A percentile compares a stretch with the other conserved stretches of the same genome.
Conservation (phyloP, 371 early-diverging fungal genomes). For the Catenaria anguillulae region DNA sequence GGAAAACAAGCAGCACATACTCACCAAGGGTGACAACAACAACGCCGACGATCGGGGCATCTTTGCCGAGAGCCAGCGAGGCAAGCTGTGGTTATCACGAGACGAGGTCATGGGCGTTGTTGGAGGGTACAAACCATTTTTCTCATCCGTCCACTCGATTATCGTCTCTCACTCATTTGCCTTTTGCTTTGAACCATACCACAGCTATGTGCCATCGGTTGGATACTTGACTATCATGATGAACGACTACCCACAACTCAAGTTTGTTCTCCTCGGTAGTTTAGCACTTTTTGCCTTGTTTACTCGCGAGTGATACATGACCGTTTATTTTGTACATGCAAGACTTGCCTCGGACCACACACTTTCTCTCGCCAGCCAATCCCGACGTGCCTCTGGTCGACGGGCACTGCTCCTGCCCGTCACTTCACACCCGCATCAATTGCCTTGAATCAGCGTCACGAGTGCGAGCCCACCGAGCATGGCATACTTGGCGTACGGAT, state of each 20-base stretch:
- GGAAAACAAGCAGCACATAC: slow-evolving; percentile 62
- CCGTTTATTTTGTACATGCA: slow-evolving; percentile 40
- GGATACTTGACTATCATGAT: slow-evolving; percentile 94
- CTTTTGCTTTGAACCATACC: slow-evolving; percentile 13
- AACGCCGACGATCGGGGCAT: slow-evolving; percentile 81
- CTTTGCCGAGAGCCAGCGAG: slow-evolving; percentile 43
- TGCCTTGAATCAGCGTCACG: slow-evolving; percentile 44
- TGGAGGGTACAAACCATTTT: slow-evolving; percentile 50
- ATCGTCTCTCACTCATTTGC: too few relatives aligned
- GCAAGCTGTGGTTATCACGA: slow-evolving; percentile 78
- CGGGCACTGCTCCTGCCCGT: too few relatives aligned
- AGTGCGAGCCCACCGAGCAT: slow-evolving; percentile 64
- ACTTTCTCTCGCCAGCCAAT: too few relatives aligned
- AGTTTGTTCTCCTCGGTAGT: slow-evolving; percentile 57
- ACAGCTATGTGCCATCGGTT: slow-evolving; percentile 66
- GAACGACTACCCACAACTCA: slow-evolving; percentile 87
- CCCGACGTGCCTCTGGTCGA: too few relatives aligned
- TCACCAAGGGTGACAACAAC: slow-evolving; percentile 99
- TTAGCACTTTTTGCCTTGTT: slow-evolving; percentile 56
- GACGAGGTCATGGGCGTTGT: slow-evolving; percentile 84
- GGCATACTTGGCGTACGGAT: slow-evolving; percentile 70
- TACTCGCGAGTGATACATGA: slow-evolving; percentile 35
- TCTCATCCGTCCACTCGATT: too few relatives aligned
- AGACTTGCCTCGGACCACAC: too few relatives aligned
- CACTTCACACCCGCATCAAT: too few relatives aligned